Base-by-base conservation (phyloP, 257 asterid genomes). In the Salvia miltiorrhiza region DNA sequence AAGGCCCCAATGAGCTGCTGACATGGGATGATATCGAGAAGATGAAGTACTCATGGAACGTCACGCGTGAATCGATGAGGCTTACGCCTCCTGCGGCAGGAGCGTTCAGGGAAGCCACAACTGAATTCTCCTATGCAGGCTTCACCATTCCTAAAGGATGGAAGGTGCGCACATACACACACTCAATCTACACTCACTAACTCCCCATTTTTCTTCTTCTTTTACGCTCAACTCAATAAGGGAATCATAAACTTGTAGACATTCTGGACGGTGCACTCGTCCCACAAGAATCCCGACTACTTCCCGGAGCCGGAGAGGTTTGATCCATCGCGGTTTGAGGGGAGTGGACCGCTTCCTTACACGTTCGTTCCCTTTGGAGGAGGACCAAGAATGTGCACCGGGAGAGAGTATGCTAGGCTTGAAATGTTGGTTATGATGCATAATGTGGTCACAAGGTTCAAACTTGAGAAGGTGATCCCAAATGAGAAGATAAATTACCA, bases 21-120 rank as follows among this genome's bases (percentile, higher is more conserved):
- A 64, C 50, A 0, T 82, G 92, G 89, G 87, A 84, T 30, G 89
- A 84, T 30, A 74, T 86, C 9, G 83, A 84, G 41, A 86, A 84
- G 74, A 85, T 85, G 90, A 85, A 82, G 79, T 85, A 73, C 58
- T 85, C 90, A 0, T 82, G 90, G 90, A 84, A 80, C 17, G 82
- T 79, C 13, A 83, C 82, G 0, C 84, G 88, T 4, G 93, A 86
- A 64, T 74, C 90, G 1, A 75, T 84, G n/a, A 73, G 93, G 69
- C 62, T 84, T 13, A 78, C 80, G 0, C 88, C 90, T 0, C 88
- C 93, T 0, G 82, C 81, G 3, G 79, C 74, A 52, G 86, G 93
- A 12, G 72, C 90, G 0, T 86, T 82, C 8, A 76, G 88, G 52
- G 89, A 84, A 61, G 71, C 82, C 43, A 60, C 73, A 0, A 82